Evolutionary conservation across 2,329 filamentous ascomycete species (phyloP), one percentile per base, ranked within the genome.

Genomic region (Lachnellula hyalina): DNA sequence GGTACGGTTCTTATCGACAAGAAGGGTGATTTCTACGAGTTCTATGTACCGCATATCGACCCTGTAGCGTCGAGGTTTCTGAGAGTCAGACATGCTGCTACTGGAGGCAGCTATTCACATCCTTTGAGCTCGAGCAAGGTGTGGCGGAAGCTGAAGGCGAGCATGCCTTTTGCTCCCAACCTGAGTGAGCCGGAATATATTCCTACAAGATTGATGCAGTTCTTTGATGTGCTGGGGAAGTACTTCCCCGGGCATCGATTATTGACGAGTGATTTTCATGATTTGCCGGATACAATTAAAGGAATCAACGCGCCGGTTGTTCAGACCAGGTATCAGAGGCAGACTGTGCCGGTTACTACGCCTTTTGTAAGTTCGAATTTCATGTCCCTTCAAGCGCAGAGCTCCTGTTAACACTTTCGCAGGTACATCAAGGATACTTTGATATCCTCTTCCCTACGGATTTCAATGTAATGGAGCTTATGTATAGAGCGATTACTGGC

Each of bases 391-490:
- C 25, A 15, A 36, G 14, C 11, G 32, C 34, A 11, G 17, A 34
- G 32, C 2, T 28, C 9, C 32, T 17, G 11, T 23, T 47, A 44
- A 53, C 17, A n/a, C 17, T 23, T 23, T 1, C 45, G 19, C 60
- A 95, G 90, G 90, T 96, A 47, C 92, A 97, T 71, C 95, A 99
- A 75, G 95, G 94, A 46, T 97, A 96, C 73, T 99, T 99, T 69
- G 95, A 99, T 70, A 96, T 99, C 65, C 85, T 99, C 69, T 99
- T 99, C 75, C 94, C 94, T 0, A 99, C 94, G 11, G 88, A 99
- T 72, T 99, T 99, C 70, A 79, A 82, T 59, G 86, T 96, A 62
- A 87, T 94, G 73, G 91, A 97, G 72, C 85, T 90, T 65, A 84
- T 97, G 64, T 99, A 99, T 74, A 86, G 90, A 53, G 90, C 90